Evolutionary conservation across 805 yeast genomes (phyloP), one percentile per base, ranked within the genome.

Genomic region (Metschnikowia orientalis): DNA sequence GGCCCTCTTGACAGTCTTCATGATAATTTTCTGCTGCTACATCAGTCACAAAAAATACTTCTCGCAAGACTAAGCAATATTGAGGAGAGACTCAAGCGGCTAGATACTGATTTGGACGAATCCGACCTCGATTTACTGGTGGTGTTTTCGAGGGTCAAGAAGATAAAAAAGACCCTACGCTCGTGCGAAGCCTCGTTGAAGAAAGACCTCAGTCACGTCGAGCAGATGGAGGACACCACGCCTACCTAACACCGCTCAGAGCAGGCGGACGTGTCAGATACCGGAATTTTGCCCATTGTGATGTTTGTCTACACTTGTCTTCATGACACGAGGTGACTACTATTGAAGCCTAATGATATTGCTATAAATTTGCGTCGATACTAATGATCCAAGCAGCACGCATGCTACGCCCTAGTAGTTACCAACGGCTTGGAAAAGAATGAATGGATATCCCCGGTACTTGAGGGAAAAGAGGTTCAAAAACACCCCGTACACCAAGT

Each of bases 381-480:
- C n/a, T n/a, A n/a, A n/a, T n/a, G n/a, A n/a, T n/a, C n/a, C n/a
- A n/a, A n/a, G n/a, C n/a, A n/a, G n/a, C n/a, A n/a, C n/a, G n/a
- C n/a, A n/a, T n/a, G n/a, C n/a, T n/a, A n/a, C n/a, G n/a, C n/a
- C n/a, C n/a, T n/a, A n/a, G n/a, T n/a, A n/a, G n/a, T n/a, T n/a
- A n/a, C 34, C 34, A 19, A 39, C 33, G 13, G 43, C 27, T 18
- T 42, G 33, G 36, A 75, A 51, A 45, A 90, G 63, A 44, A 61
- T 67, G 63, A 69, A 83, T 25, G 97, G 97, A 57, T 85, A 92
- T 1, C 85, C 82, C 4, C 71, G 57, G 43, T 77, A 77, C 66
- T 92, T 92, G 51, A 73, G 50, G 28, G 69, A 71, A 69, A 85
- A 92, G 34, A 85, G 68, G 28, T 69, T 61, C 38, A 88, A 63